Conservation (phyloP, 306 rosid genomes). For the Corylus heterophylla region DNA sequence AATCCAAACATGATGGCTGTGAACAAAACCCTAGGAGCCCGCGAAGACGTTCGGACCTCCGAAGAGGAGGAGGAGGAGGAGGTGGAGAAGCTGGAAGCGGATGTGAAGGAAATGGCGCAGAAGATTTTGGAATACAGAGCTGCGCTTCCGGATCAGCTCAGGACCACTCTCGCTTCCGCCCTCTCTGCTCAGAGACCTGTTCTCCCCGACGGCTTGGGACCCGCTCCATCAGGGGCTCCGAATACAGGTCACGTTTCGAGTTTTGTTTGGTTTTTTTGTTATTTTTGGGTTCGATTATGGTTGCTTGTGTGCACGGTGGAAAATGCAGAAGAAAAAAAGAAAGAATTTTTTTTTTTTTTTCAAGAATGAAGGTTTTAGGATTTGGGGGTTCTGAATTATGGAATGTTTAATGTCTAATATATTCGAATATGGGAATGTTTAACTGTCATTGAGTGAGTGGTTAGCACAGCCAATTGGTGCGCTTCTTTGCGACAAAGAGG, state of each 20-base stretch:
- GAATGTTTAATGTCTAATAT: no score
- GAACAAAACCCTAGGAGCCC: slow-evolving; percentile 13
- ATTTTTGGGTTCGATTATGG: neutral
- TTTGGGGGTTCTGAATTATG: no score
- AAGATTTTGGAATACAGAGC: slow-evolving; percentile 60
- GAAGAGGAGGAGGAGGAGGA: slow-evolving; percentile 34
- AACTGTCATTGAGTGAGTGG: neutral
- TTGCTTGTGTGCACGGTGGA: neutral
- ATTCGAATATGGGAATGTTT: no score
- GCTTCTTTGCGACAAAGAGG: neutral
- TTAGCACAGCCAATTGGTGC: neutral
- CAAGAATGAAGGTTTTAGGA: neutral
- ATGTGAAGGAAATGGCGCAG: slow-evolving; percentile 58
- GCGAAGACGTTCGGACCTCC: slow-evolving; percentile 31
- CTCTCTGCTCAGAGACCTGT: slow-evolving; percentile 57
- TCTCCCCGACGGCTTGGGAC: slow-evolving; percentile 24
- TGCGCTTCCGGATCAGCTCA: slow-evolving; percentile 64
- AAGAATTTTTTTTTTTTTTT: neutral
- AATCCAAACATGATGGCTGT: slow-evolving; percentile 33
- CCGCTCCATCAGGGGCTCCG: slow-evolving; percentile 28
- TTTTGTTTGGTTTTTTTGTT: neutral
- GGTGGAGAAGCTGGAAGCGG: slow-evolving; percentile 52
- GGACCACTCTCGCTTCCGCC: slow-evolving; percentile 45
- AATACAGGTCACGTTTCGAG: slow-evolving; percentile 18
- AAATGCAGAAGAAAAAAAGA: neutral